A percentile compares a stretch with the other conserved stretches of the same genome.
Conservation (phyloP, 2,329 filamentous ascomycete genomes). For the Aspergillus pseudoviridinutans region DNA sequence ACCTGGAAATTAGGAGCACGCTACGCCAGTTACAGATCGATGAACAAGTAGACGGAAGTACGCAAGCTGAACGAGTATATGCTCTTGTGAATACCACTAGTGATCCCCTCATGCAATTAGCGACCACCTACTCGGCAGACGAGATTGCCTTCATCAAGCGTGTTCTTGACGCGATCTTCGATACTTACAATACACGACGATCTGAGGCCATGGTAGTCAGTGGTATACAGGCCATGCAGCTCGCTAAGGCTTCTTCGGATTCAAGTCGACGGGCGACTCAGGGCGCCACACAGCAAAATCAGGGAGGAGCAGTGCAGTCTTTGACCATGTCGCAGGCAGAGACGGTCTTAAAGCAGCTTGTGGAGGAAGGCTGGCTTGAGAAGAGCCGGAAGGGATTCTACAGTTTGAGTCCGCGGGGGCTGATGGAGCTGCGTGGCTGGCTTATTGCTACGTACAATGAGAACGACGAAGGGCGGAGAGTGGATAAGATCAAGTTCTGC, state of each 20-base stretch:
- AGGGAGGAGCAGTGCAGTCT: constrained; percentile 41
- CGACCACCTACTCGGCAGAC: constrained; percentile 73
- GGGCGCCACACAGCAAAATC: constrained; percentile 32
- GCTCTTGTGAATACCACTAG: constrained; percentile 84
- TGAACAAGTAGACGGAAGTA: constrained; percentile 3
- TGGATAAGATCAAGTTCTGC: constrained; percentile 79
- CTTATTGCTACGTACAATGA: constrained; percentile 84
- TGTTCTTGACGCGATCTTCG: constrained; percentile 86
- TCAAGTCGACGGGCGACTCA: constrained; percentile 46
- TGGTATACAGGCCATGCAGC: constrained; percentile 71
- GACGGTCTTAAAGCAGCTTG: constrained; percentile 62
- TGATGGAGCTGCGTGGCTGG: constrained; percentile 83
- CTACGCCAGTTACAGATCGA: constrained; percentile 60
- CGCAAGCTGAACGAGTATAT: constrained; percentile 57
- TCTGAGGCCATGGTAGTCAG: constrained; percentile 81
- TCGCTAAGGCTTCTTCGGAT: constrained; percentile 48
- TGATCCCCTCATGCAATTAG: constrained; percentile 80
- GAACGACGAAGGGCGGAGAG: constrained; percentile 50
- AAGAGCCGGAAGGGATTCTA: constrained; percentile 69
- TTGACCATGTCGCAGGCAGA: constrained; percentile 78
- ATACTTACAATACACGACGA: constrained; percentile 74
- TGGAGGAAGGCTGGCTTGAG: constrained; percentile 81
- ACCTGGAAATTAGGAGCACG: constrained; percentile 78
- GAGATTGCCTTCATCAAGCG: constrained; percentile 89
- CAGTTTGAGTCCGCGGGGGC: constrained; percentile 66